A percentile compares a stretch with the other conserved stretches of the same genome.
Evolutionary conservation across 306 rosid species (phyloP).

Genomic region (barrel medic (Medicago truncatula)): MtrunA17r5.0-ANR NC_053044.1:52193501-52194000

Average conservation of each 20-base stretch:
- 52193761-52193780: slow-evolving; percentile 34
- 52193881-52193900: slow-evolving; percentile 18
- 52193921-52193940: slow-evolving; percentile 35
- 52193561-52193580: slow-evolving; percentile 20
- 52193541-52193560: slow-evolving; percentile 25
- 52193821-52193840: slow-evolving; percentile 5
- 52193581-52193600: slow-evolving; percentile 41
- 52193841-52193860: slow-evolving; percentile 34
- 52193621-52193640: slow-evolving; percentile 25
- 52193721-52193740: slow-evolving; percentile 40
- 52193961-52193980: neutral
- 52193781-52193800: slow-evolving; percentile 32
- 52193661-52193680: slow-evolving; percentile 53
- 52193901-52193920: slow-evolving; percentile 13
- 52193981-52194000: slow-evolving; percentile 23
- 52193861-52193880: slow-evolving; percentile 50
- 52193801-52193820: slow-evolving; percentile 32
- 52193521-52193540: slow-evolving; percentile 22
- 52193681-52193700: slow-evolving; percentile 46
- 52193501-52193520: slow-evolving; percentile 5
- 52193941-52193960: slow-evolving; percentile 1
- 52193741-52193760: slow-evolving; percentile 55
- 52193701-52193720: slow-evolving; percentile 52
- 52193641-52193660: slow-evolving; percentile 45
- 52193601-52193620: neutral